Evolutionary conservation across 306 rosid genomes (phyloP).

Genomic region (Castanea crenata): DNA sequence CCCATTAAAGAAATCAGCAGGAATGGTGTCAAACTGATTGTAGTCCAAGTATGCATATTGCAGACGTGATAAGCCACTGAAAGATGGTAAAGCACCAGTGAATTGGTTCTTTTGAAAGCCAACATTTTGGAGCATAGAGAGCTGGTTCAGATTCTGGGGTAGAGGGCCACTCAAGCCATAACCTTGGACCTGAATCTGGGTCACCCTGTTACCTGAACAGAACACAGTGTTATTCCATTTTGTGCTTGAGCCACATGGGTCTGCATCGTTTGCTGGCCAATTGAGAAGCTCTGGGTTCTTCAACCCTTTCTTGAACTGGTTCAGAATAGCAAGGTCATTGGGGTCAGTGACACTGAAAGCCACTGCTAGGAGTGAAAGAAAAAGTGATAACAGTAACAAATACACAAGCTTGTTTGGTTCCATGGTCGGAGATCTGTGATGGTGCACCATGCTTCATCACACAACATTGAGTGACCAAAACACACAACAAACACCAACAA

Average conservation of each 20-base stretch:
- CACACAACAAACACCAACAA: neutral
- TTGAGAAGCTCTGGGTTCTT: conserved; percentile 64
- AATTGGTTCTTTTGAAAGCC: conserved; percentile 77
- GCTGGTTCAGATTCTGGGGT: conserved; percentile 65
- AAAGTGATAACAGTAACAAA: neutral
- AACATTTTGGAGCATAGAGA: conserved; percentile 53
- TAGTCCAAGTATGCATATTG: conserved; percentile 46
- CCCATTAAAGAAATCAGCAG: conserved; percentile 67
- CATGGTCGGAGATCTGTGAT: conserved; percentile 37
- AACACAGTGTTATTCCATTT: conserved; percentile 50
- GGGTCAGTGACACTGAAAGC: conserved; percentile 54
- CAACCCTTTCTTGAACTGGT: conserved; percentile 51
- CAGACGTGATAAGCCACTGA: conserved; percentile 53
- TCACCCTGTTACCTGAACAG: conserved; percentile 52
- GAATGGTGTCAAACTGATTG: conserved; percentile 80
- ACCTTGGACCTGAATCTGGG: conserved; percentile 78
- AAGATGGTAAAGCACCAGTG: conserved; percentile 63
- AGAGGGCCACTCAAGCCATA: conserved; percentile 65
- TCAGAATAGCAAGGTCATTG: conserved; percentile 54
- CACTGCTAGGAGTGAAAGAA: conserved; percentile 29
- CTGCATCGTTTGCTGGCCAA: conserved; percentile 61
- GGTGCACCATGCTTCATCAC: conserved; percentile 27
- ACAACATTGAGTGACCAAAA: neutral
- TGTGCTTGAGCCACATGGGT: conserved; percentile 70
- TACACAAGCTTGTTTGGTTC: conserved; percentile 18